Evolutionary conservation across 805 yeast genomes (phyloP).

Genomic region (Kurtzmaniella cleridarum): DNA sequence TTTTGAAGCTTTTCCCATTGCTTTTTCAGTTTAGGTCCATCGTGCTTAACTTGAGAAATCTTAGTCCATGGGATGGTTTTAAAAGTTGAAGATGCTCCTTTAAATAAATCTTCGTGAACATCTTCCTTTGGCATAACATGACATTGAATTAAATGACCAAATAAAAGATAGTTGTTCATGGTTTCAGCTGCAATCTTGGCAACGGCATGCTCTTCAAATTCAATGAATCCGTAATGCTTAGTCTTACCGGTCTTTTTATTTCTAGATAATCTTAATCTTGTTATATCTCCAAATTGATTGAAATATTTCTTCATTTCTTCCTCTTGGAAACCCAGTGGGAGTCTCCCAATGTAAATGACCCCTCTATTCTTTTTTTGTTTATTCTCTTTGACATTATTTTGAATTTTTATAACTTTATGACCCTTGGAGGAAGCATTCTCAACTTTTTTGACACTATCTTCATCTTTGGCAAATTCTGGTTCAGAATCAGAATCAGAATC

Average conservation of each 20-base stretch:
- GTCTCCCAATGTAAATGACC: constrained; percentile 82
- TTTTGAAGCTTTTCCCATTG: constrained; percentile 52
- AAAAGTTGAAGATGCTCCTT: constrained; percentile 50
- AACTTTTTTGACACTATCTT: constrained; percentile 10
- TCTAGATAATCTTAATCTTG: constrained; percentile 75
- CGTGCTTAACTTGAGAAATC: constrained; percentile 48
- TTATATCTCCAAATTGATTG: constrained; percentile 82
- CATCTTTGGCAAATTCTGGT: constrained; percentile 14
- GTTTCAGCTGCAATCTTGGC: constrained; percentile 90
- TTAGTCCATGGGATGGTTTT: constrained; percentile 56
- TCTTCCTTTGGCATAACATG: constrained; percentile 50
- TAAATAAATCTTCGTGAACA: constrained; percentile 54
- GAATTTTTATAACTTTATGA: constrained; percentile 19
- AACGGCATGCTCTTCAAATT: constrained; percentile 67
- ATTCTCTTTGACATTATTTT: constrained; percentile 17
- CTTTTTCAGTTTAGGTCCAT: constrained; percentile 50
- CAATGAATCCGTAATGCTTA: constrained; percentile 87
- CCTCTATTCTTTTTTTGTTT: constrained; percentile 38
- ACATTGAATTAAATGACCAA: constrained; percentile 78
- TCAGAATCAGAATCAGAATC: constrained; percentile 19
- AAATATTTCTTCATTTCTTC: constrained; percentile 74
- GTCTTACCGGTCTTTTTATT: constrained; percentile 87
- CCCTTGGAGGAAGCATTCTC: constrained; percentile 5
- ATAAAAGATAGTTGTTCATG: constrained; percentile 88
- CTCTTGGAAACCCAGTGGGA: constrained; percentile 92